Base-by-base conservation (phyloP, 1,284 basidiomycete species). In the Cystobasidium sp. region DNA sequence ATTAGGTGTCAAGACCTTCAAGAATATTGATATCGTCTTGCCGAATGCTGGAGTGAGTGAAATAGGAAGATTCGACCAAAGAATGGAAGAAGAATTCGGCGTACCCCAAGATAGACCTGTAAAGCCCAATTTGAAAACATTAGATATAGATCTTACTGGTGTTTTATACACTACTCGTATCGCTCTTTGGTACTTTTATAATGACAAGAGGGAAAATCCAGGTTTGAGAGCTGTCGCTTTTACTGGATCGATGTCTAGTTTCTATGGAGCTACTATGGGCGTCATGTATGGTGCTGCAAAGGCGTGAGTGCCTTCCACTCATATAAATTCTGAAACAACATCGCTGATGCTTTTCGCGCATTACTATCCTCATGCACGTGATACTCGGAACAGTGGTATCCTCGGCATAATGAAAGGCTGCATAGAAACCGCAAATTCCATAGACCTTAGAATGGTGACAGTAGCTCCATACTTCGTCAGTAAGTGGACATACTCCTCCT, bases 11-110 rank as follows among this genome's bases (percentile, higher is more conserved):
- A 75, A 82, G 37, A 82, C 80, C 62, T 88, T 83, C 77, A 86
- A 85, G 47, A 78, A 84, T 5, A 85, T 88, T 5, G 87, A 88
- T 77, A 82, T 88, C 58, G 86, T 78, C 22, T 79, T 88, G 14
- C 84, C 87, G 6, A 88, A 88, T 78, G 87, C 87, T 52, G 88
- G 87, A 10, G 82, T 88, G 24, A 76, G 78, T 18, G 86, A 88
- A 79, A 71, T 79, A 9, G 84, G 83, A 12, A 68, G 76, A 0
- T 84, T 86, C 52, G 70, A 73, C 53, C 70, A 73, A 44, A 41
- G 65, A n/a, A 44, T 74, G 39, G 72, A 74, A 55, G 72, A 74
- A 41, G 65, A 74, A 18, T 49, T 62, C 52, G 59, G 55, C n/a
- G 55, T 46, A 5, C 16, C 64, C 22, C 64, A 74, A 53, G 75